A percentile compares a stretch with the other conserved stretches of the same genome.
Conservation (phyloP, 177 flowering plant species). For the Tripterygium wilfordii region DNA sequence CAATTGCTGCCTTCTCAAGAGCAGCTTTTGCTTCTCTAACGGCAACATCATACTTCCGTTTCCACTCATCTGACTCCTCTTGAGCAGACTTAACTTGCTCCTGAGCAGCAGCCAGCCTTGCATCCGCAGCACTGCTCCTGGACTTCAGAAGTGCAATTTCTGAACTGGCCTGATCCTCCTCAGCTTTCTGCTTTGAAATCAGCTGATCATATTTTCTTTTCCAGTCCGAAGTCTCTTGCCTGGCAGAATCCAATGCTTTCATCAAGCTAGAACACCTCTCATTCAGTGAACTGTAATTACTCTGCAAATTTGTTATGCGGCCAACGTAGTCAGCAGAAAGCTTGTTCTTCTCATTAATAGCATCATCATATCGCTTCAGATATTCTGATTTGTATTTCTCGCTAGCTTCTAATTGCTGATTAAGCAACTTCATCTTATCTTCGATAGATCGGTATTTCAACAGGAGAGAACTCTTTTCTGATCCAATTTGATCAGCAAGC, state of each 20-base stretch:
- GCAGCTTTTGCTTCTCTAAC: conserved; percentile 86
- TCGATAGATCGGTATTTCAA: conserved; percentile 77
- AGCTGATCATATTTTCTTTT: conserved; percentile 78
- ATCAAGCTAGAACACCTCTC: conserved; percentile 56
- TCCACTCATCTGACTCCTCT: conserved; percentile 96
- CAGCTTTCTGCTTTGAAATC: conserved; percentile 51
- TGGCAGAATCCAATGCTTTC: conserved; percentile 54
- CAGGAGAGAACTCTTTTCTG: conserved; percentile 71
- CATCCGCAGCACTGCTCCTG: conserved; percentile 76
- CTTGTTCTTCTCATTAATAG: conserved; percentile 75
- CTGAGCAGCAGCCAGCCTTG: conserved; percentile 83
- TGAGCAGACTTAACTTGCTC: conserved; percentile 83
- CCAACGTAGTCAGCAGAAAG: conserved; percentile 67
- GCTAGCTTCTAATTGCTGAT: conserved; percentile 81
- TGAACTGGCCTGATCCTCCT: conserved; percentile 61
- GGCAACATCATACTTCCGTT: conserved; percentile 74
- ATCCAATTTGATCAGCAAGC: conserved; percentile 61
- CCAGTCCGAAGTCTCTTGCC: conserved; percentile 75
- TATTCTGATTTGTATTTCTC: conserved; percentile 79
- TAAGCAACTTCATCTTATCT: conserved; percentile 62
- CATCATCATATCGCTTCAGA: conserved; percentile 84
- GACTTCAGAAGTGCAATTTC: conserved; percentile 74
- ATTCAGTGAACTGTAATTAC: conserved; percentile 68
- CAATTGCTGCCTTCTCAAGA: conserved; percentile 82
- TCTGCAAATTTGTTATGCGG: conserved; percentile 66